phyloP scores from a whole-genome alignment of 352 stramenopile genomes.

The Phytophthora foliorum region DNA sequence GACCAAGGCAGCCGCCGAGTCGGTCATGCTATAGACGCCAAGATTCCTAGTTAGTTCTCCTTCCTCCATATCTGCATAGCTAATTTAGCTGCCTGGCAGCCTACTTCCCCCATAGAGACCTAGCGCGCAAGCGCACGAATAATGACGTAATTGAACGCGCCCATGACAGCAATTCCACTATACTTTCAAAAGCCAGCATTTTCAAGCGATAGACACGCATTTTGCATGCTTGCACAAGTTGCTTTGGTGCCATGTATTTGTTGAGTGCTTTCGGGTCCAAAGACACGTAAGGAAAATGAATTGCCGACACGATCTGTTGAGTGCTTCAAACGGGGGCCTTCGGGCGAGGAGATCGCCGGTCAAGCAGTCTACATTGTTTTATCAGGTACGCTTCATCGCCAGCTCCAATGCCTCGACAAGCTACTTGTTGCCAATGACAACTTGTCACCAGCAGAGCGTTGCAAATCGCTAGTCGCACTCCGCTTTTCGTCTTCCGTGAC shows the following conservation, averaged over 20 bases:
- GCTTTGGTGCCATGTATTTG: background rate
- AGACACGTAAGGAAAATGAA: conserved; percentile 10
- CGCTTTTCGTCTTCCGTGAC: too few species aligned
- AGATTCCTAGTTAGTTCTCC: background rate
- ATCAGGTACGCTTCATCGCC: background rate
- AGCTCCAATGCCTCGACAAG: too few species aligned
- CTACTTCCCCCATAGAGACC: conserved; percentile 5
- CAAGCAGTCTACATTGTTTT: background rate
- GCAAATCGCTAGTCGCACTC: conserved; percentile 3
- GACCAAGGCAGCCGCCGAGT: background rate
- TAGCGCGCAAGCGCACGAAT: conserved; percentile 5
- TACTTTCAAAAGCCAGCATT: background rate
- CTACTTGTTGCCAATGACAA: background rate
- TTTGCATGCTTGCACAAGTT: conserved; percentile 12
- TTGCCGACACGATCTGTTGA: conserved; percentile 22
- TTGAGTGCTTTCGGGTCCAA: conserved; percentile 1
- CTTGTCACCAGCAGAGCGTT: too few species aligned
- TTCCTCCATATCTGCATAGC: conserved; percentile 2
- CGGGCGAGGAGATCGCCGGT: too few species aligned
- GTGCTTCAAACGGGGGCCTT: too few species aligned
- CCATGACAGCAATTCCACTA: conserved; percentile 9
- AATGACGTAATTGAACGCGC: conserved; percentile 13
- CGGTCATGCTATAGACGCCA: conserved; percentile 9
- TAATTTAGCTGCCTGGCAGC: conserved; percentile 22
- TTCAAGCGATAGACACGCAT: conserved; percentile 19